A percentile compares a stretch with the other conserved stretches of the same genome.
Evolutionary conservation across 2,329 filamentous ascomycete genomes (phyloP).

Genomic region (Beauveria brongniartii): DNA sequence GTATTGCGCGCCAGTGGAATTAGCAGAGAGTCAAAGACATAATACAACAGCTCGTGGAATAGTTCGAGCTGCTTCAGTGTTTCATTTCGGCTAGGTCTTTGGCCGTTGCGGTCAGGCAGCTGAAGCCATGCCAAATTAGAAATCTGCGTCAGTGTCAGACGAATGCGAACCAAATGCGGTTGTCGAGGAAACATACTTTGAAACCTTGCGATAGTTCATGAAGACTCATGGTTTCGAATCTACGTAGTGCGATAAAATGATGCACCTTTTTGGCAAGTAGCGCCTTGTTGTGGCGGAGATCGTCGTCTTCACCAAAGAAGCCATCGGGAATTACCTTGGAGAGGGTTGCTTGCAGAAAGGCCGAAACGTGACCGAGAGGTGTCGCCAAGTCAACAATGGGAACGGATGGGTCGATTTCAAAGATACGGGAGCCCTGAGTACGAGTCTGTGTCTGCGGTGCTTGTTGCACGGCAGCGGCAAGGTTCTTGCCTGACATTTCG

Average conservation of each 20-base stretch:
- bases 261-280: conserved; percentile 62
- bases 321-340: conserved; percentile 62
- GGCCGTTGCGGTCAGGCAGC: conserved; percentile 36
- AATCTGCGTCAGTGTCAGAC: conserved; percentile 39
- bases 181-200: conserved; percentile 44
- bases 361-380: conserved; percentile 61
- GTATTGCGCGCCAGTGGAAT: conserved; percentile 80
- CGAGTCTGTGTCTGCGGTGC: background rate
- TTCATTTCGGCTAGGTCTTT: conserved; percentile 63
- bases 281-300: conserved; percentile 50
- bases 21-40: conserved; percentile 82
- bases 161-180: conserved; percentile 4
- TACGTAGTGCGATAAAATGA: conserved; percentile 65
- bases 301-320: conserved; percentile 60
- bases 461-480: background rate
- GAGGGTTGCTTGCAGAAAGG: conserved; percentile 75
- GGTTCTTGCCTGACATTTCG: background rate
- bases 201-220: conserved; percentile 71
- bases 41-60: conserved; percentile 81
- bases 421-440: background rate
- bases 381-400: conserved; percentile 60
- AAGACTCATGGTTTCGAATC: conserved; percentile 73
- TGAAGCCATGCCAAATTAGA: conserved; percentile 65
- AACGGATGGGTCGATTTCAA: conserved; percentile 7
- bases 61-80: conserved; percentile 68